A percentile compares a stretch with the other conserved stretches of the same genome.
phyloP scores from a whole-genome alignment of 768 basidiomycete species.

The Boletellus ananas region DNA sequence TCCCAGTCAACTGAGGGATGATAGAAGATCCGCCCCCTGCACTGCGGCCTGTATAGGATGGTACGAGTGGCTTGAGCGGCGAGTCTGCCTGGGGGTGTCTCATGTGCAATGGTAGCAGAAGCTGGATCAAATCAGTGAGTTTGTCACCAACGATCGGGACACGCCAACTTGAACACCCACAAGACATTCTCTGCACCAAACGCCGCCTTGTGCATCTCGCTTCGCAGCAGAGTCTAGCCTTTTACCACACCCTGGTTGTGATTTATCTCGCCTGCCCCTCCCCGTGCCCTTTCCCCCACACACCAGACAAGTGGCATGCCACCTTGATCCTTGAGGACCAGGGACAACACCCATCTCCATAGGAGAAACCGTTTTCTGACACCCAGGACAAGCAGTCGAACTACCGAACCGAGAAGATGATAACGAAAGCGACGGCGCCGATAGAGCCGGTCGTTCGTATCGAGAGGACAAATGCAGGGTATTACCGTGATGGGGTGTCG shows the following conservation, averaged over 20 bases:
- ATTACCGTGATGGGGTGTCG: conserved; percentile 3
- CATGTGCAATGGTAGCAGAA: conserved; percentile 49
- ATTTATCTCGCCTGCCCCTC: conserved; percentile 46
- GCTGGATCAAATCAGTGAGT: conserved; percentile 34
- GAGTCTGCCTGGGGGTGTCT: conserved; percentile 50
- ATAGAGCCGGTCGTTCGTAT: conserved; percentile 23
- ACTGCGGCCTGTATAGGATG: conserved; percentile 42
- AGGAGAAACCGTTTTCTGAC: conserved; percentile 64
- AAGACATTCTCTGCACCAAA: conserved; percentile 84
- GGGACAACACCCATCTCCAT: conserved; percentile 87
- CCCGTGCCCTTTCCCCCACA: conserved; percentile 66
- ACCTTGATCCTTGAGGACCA: conserved; percentile 76
- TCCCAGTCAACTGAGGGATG: conserved; percentile 59
- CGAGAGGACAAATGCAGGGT: conserved; percentile 29
- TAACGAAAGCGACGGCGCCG: conserved; percentile 15
- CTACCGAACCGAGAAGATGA: conserved; percentile 32
- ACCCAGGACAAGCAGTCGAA: conserved; percentile 67
- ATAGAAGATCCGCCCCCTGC: conserved; percentile 30
- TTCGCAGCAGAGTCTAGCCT: conserved; percentile 80
- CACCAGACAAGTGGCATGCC: conserved; percentile 75
- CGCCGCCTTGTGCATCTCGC: conserved; percentile 58
- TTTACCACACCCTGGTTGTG: conserved; percentile 77
- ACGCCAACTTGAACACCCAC: conserved; percentile 39
- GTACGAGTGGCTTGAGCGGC: conserved; percentile 46
- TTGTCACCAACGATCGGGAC: not conserved